A percentile compares a stretch with the other conserved stretches of the same genome.
These are phyloP conservation scores for Phtheirospermum japonicum DNA, from an alignment of 257 asterid species.

Conservation along the genomic window DNA sequence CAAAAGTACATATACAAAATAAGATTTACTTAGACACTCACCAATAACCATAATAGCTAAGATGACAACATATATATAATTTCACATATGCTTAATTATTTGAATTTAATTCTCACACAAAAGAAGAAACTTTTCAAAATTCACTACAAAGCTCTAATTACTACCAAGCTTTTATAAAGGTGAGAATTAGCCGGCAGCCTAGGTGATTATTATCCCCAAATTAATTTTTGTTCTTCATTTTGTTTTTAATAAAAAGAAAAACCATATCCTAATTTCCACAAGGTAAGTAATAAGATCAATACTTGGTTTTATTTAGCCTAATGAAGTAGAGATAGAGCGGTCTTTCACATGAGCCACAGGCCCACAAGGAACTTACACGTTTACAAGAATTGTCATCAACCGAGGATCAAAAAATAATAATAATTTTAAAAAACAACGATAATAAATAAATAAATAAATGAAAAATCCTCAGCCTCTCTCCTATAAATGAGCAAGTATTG, in stretches of 20 bases:
- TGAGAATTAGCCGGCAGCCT: too few relatives aligned
- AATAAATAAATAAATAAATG: background rate
- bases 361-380: slow-evolving; percentile 22
- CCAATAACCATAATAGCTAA: background rate
- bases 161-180: too few relatives aligned
- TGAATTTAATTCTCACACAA: background rate
- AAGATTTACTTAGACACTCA: background rate
- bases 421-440: too few relatives aligned
- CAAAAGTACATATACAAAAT: background rate
- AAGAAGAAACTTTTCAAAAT: background rate
- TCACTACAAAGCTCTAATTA: background rate
- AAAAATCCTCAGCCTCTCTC: slow-evolving; percentile 19
- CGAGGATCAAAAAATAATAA: background rate
- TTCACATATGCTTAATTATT: background rate
- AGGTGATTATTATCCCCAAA: too few relatives aligned
- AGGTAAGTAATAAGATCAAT: too few relatives aligned
- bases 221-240: too few relatives aligned
- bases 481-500: slow-evolving; percentile 41
- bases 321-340: background rate
- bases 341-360: slow-evolving; percentile 14
- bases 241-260: too few relatives aligned
- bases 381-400: slow-evolving; percentile 15
- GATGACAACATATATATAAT: background rate
- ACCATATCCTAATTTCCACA: too few relatives aligned
- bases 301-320: background rate